Evolutionary conservation across 2,329 filamentous ascomycete genomes (phyloP).

Genomic region (Aspergillus aculeatinus): DNA sequence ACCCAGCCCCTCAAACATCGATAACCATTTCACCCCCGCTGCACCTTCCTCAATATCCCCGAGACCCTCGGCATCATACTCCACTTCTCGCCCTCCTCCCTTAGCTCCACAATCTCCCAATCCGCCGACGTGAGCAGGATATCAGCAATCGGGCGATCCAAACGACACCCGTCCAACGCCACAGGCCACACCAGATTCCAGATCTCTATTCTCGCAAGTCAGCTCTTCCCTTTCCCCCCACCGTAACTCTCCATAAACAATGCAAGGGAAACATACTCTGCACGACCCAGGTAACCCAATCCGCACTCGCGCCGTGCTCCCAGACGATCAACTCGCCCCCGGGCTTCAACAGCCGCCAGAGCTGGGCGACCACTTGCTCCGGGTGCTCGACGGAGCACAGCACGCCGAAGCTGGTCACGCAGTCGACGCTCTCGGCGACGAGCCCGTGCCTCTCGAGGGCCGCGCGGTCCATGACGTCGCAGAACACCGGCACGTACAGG

Average conservation of each 20-base stretch:
- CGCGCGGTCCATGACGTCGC: slow-evolving; percentile 43
- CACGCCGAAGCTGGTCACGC: slow-evolving; percentile 46
- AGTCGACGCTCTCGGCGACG: slow-evolving; percentile 35
- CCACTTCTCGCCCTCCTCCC: neutral
- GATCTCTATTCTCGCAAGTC: neutral
- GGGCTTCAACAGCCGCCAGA: slow-evolving; percentile 48
- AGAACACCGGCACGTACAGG: slow-evolving; percentile 41
- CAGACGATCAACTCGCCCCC: slow-evolving; percentile 50
- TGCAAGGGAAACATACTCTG: slow-evolving; percentile 36
- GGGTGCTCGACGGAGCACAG: slow-evolving; percentile 42
- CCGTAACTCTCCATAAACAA: neutral
- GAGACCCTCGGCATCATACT: neutral
- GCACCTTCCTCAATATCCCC: neutral
- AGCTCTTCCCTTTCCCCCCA: neutral
- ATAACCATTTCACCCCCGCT: neutral
- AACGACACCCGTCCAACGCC: neutral
- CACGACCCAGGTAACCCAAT: slow-evolving; percentile 27
- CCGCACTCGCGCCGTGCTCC: slow-evolving; percentile 38
- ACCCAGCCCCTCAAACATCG: neutral
- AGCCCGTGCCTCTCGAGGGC: slow-evolving; percentile 40
- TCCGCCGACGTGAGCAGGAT: neutral
- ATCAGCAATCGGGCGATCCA: neutral
- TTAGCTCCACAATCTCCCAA: neutral
- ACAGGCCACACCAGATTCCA: neutral
- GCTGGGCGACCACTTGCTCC: slow-evolving; percentile 20